Conservation (phyloP, 768 basidiomycete species). For the Boletellus ananiceps region DNA sequence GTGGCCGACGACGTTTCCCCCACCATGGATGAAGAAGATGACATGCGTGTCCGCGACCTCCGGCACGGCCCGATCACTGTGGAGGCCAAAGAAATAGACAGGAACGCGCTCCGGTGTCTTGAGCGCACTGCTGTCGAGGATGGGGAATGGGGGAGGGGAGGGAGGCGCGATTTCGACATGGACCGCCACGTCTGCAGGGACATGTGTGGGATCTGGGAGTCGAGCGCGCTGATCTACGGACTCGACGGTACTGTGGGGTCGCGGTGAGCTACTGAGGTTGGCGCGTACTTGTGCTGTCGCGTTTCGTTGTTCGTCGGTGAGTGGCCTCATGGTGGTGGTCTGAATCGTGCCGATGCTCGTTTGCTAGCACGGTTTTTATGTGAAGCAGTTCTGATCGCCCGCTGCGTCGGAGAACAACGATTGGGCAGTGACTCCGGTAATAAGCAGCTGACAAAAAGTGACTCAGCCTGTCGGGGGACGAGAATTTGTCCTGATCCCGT, state of each 20-base stretch:
- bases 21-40: slow-evolving; percentile 25
- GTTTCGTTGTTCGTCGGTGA: not conserved
- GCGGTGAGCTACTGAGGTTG: not conserved
- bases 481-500: too few relatives aligned
- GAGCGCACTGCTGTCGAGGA: not conserved
- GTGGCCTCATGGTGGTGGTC: not conserved
- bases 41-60: slow-evolving; percentile 5
- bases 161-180: slow-evolving; percentile 1
- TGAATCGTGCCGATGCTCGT: not conserved
- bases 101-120: slow-evolving; percentile 3
- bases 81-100: slow-evolving; percentile 12
- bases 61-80: not conserved
- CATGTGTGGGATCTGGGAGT: not conserved
- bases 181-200: not conserved
- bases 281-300: not conserved
- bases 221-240: not conserved
- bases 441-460: too few relatives aligned
- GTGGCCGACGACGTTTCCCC: slow-evolving; percentile 16
- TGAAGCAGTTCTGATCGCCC: not conserved
- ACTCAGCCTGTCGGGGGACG: too few relatives aligned
- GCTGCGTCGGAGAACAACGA: not conserved
- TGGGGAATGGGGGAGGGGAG: not conserved
- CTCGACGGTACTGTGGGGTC: not conserved
- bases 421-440: too few relatives aligned
- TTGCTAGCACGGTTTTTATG: not conserved